Percentiles rank a stretch among this genome's conserved stretches.
Evolutionary conservation across 2,329 filamentous ascomycete species (phyloP).

Genomic region (Lasiodiplodia sp.): DNA sequence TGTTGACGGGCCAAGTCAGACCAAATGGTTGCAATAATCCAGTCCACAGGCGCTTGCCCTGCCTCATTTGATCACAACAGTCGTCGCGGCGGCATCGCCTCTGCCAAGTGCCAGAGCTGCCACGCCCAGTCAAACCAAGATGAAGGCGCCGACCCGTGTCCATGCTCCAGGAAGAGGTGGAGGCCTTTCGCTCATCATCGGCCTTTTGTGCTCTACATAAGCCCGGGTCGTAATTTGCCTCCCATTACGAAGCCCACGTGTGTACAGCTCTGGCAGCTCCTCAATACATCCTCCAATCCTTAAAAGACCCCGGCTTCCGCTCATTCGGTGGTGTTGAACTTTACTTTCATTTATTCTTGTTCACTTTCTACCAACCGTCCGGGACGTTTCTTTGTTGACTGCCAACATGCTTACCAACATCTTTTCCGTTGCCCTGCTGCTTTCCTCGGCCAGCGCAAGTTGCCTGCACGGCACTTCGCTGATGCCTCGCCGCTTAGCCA

Average conservation of each 20-base stretch:
- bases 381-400: background rate
- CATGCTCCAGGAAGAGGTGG: conserved; percentile 1
- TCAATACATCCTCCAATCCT: background rate
- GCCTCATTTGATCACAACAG: background rate
- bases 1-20: conserved; percentile 23
- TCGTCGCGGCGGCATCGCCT: conserved; percentile 8
- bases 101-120: conserved; percentile 16
- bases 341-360: conserved; percentile 1
- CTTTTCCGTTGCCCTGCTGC: conserved; percentile 8
- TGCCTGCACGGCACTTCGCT: conserved; percentile 53
- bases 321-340: conserved; percentile 17
- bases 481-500: conserved; percentile 39
- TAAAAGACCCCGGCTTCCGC: conserved; percentile 10
- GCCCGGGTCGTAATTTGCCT: conserved; percentile 18
- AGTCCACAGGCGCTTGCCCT: conserved; percentile 6
- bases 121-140: conserved; percentile 25
- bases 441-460: conserved; percentile 40
- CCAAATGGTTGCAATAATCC: background rate
- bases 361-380: background rate
- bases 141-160: conserved; percentile 2
- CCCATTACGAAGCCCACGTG: background rate
- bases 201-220: conserved; percentile 14
- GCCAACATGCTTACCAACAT: conserved; percentile 13
- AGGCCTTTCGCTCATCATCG: conserved; percentile 19
- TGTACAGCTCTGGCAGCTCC: conserved; percentile 10